These are phyloP conservation scores for Xylaria digitata DNA, from an alignment of 2,329 filamentous ascomycete genomes.

Conservation along the genomic window DNA sequence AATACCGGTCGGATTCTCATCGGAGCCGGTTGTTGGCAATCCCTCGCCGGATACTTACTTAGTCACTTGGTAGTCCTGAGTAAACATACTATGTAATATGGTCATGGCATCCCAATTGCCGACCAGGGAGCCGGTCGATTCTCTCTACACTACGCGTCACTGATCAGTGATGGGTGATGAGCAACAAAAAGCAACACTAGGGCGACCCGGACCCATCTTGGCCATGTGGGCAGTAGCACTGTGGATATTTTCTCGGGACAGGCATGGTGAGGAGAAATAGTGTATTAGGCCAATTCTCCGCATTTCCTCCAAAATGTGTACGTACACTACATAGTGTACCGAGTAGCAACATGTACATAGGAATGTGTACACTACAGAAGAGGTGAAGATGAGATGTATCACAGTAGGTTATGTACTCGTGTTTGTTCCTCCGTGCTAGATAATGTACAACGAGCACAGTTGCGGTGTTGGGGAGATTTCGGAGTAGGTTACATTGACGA, in stretches of 20 bases:
- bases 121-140: slow-evolving; percentile 26
- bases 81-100: background rate
- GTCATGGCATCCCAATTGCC: slow-evolving; percentile 8
- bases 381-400: too few relatives aligned
- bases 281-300: slow-evolving; percentile 21
- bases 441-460: too few relatives aligned
- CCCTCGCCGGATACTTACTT: slow-evolving; percentile 1
- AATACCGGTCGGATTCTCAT: background rate
- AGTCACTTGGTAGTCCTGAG: background rate
- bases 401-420: too few relatives aligned
- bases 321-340: background rate
- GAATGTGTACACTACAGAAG: too few relatives aligned
- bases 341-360: too few relatives aligned
- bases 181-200: slow-evolving; percentile 18
- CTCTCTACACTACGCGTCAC: background rate
- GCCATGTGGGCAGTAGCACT: slow-evolving; percentile 18
- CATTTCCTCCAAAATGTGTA: slow-evolving; percentile 23
- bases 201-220: slow-evolving; percentile 13
- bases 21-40: background rate
- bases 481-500: slow-evolving; percentile 32
- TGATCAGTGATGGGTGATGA: background rate
- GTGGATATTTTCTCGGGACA: background rate
- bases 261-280: background rate
- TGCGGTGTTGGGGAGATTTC: slow-evolving; percentile 6
- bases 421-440: background rate